A percentile compares a stretch with the other conserved stretches of the same genome.
Evolutionary conservation across 202 grass and related monocot genomes (phyloP).

Genomic region (Dendrocalamus latiflorus): DNA sequence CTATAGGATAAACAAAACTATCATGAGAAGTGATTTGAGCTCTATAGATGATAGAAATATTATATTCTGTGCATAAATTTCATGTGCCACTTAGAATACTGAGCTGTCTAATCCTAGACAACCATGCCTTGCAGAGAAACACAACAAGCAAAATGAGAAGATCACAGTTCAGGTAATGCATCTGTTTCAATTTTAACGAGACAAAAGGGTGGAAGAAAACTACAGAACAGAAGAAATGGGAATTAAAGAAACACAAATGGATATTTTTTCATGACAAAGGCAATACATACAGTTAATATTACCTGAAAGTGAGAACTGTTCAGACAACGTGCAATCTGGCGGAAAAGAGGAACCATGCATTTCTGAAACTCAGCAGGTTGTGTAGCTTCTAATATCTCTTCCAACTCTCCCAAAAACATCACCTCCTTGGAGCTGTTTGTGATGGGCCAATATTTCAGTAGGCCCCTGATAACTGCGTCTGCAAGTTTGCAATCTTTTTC

Average conservation of each 20-base stretch:
- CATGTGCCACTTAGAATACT: neutral
- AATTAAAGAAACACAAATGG: neutral
- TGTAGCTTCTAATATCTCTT: too few relatives aligned
- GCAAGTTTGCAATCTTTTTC: too few relatives aligned
- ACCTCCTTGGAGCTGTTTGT: too few relatives aligned
- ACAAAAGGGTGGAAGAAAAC: neutral
- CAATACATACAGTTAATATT: neutral
- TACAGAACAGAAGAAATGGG: neutral
- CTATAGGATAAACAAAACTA: constrained; percentile 1
- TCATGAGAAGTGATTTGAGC: neutral
- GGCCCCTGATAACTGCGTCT: too few relatives aligned
- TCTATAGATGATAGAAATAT: neutral
- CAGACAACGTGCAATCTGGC: constrained; percentile 57
- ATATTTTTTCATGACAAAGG: neutral
- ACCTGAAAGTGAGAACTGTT: constrained; percentile 93
- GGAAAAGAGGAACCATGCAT: too few relatives aligned
- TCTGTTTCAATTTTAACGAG: neutral
- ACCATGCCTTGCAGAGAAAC: constrained; percentile 10
- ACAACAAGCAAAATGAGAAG: neutral
- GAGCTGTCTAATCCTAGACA: neutral
- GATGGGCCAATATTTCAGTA: too few relatives aligned
- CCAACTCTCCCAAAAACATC: too few relatives aligned
- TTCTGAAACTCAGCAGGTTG: too few relatives aligned
- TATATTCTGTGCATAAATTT: neutral
- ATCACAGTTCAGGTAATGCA: neutral